Conservation (phyloP, 192 early-diverging fungal genomes). For the Podila epigama region DNA sequence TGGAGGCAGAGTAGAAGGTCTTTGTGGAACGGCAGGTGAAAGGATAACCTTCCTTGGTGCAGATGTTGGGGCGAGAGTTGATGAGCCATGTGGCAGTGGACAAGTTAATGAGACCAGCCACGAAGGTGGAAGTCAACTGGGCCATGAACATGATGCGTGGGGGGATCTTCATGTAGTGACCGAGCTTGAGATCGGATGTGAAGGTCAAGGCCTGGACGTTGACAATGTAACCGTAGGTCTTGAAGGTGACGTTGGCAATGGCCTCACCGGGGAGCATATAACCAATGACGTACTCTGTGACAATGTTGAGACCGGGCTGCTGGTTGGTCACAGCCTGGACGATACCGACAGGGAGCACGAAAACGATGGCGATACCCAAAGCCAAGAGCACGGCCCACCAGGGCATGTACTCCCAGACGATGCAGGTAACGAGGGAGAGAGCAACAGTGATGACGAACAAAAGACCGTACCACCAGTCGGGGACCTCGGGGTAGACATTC, state of each 20-base stretch:
- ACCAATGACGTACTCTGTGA: constrained; percentile 86
- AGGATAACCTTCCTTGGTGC: constrained; percentile 46
- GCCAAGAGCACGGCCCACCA: constrained; percentile 76
- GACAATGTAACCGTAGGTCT: constrained; percentile 78
- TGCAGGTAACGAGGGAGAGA: constrained; percentile 53
- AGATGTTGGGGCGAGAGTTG: constrained; percentile 50
- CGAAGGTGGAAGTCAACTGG: constrained; percentile 64
- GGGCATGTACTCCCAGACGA: constrained; percentile 63
- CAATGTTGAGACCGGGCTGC: constrained; percentile 73
- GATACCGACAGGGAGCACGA: constrained; percentile 80
- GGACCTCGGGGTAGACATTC: constrained; percentile 71
- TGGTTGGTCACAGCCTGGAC: constrained; percentile 79
- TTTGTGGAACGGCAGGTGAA: constrained; percentile 55
- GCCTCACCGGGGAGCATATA: constrained; percentile 79
- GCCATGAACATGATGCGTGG: constrained; percentile 66
- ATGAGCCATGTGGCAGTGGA: constrained; percentile 53
- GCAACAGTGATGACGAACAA: constrained; percentile 52
- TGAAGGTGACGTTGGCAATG: constrained; percentile 83
- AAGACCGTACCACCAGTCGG: constrained; percentile 62
- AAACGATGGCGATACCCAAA: constrained; percentile 62
- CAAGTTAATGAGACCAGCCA: constrained; percentile 63
- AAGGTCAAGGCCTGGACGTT: constrained; percentile 77
- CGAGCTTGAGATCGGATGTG: constrained; percentile 71
- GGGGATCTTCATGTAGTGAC: constrained; percentile 76
- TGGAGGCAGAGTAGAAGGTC: constrained; percentile 68